Percentiles rank a stretch among this genome's conserved stretches.
Conservation (phyloP, 2,329 filamentous ascomycete species). For the Pyrenophora graminea region DNA sequence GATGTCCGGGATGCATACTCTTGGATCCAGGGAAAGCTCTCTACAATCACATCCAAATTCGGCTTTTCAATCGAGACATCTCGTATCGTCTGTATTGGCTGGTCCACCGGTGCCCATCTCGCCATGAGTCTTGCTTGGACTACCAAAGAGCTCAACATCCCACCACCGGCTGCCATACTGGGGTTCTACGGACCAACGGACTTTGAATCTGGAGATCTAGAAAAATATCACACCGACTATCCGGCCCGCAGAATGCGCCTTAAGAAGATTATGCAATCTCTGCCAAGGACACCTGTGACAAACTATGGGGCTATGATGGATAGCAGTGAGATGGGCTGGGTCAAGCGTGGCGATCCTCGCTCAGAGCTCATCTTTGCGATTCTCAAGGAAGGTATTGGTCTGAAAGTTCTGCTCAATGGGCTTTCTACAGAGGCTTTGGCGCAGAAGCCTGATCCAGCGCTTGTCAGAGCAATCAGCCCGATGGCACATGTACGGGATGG, state of each 20-base stretch:
- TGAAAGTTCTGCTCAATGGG: constrained; percentile 1
- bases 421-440: constrained; percentile 2
- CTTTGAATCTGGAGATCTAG: constrained; percentile 4
- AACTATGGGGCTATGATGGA: constrained; percentile 9
- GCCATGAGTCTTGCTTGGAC: constrained; percentile 10
- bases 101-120: constrained; percentile 5
- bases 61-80: constrained; percentile 2
- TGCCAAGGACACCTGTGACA: constrained; percentile 1
- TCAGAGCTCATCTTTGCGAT: constrained; percentile 7
- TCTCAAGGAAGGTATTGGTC: constrained; percentile 1
- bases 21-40: constrained; percentile 7
- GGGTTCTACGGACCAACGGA: constrained; percentile 7
- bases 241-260: constrained; percentile 7
- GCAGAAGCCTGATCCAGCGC: not conserved
- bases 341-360: constrained; percentile 7
- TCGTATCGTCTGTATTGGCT: constrained; percentile 5
- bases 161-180: constrained; percentile 2
- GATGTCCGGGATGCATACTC: constrained; percentile 48
- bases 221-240: constrained; percentile 1
- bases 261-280: constrained; percentile 7
- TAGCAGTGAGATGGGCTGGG: constrained; percentile 6
- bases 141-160: constrained; percentile 1
- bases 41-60: not conserved
- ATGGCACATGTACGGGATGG: constrained; percentile 5
- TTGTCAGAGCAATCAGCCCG: constrained; percentile 3